phyloP scores from a whole-genome alignment of 352 stramenopile species.

The Phytophthora quininea region DNA sequence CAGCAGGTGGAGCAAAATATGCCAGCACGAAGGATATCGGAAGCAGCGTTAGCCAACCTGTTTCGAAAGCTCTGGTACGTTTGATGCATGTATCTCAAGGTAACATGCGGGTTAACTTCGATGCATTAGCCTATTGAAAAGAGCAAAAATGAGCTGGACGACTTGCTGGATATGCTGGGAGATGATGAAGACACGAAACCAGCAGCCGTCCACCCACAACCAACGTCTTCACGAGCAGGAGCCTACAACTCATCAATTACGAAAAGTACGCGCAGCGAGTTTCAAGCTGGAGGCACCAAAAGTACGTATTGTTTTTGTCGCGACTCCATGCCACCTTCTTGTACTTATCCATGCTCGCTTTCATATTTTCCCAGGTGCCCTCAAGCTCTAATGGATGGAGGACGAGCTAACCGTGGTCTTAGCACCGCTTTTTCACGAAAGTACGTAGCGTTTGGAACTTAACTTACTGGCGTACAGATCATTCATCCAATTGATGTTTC shows the following conservation, averaged over 20 bases:
- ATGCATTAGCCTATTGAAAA: slow-evolving; percentile 5
- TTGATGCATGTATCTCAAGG: background rate
- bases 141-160: slow-evolving; percentile 68
- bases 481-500: background rate
- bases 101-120: background rate
- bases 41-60: slow-evolving; percentile 15
- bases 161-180: slow-evolving; percentile 71
- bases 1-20: slow-evolving; percentile 17
- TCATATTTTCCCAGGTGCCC: slow-evolving; percentile 47
- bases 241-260: slow-evolving; percentile 18
- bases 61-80: slow-evolving; percentile 23
- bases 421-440: slow-evolving; percentile 61
- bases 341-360: background rate
- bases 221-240: slow-evolving; percentile 19
- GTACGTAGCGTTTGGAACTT: slow-evolving; percentile 24
- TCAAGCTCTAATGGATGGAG: slow-evolving; percentile 58
- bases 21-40: slow-evolving; percentile 2
- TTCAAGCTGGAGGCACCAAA: slow-evolving; percentile 60
- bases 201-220: slow-evolving; percentile 38
- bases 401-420: slow-evolving; percentile 54
- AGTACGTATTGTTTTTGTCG: slow-evolving; percentile 21
- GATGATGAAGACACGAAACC: slow-evolving; percentile 41
- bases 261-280: slow-evolving; percentile 31
- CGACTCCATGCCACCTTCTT: background rate
- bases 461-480: too few relatives aligned